phyloP scores from a whole-genome alignment of 306 rosid genomes.

The Hippophae rhamnoides region DNA sequence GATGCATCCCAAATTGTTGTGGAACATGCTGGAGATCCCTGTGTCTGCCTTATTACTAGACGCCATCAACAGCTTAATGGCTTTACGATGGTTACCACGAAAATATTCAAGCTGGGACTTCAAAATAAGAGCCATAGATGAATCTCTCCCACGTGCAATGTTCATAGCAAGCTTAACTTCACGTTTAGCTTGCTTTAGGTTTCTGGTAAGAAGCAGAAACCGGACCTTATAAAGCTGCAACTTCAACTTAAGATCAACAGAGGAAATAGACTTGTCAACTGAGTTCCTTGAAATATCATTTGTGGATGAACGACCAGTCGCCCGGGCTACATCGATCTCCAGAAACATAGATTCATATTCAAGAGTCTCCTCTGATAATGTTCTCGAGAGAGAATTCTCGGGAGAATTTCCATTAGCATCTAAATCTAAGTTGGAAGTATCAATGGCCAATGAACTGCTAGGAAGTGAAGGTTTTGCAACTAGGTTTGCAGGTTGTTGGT shows the following conservation, averaged over 20 bases:
- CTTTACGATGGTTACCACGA: conserved; percentile 94
- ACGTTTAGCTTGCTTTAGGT: conserved; percentile 85
- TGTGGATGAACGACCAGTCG: conserved; percentile 44
- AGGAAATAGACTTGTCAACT: conserved; percentile 52
- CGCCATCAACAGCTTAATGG: conserved; percentile 87
- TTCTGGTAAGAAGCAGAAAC: conserved; percentile 83
- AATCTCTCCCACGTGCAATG: conserved; percentile 82
- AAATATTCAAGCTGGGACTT: conserved; percentile 96
- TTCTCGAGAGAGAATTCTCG: conserved; percentile 55
- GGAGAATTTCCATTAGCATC: conserved; percentile 50
- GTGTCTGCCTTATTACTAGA: conserved; percentile 70
- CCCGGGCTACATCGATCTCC: conserved; percentile 56
- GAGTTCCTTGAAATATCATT: conserved; percentile 58
- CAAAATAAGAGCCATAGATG: conserved; percentile 84
- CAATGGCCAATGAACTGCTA: conserved; percentile 42
- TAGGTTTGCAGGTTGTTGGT: conserved; percentile 50
- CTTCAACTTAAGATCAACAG: conserved; percentile 77
- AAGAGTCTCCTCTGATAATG: conserved; percentile 68
- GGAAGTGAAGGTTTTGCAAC: conserved; percentile 53
- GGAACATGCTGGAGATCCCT: conserved; percentile 61
- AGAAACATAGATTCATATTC: conserved; percentile 63
- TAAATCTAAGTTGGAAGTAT: conserved; percentile 58
- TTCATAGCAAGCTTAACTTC: conserved; percentile 95
- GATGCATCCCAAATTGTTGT: conserved; percentile 95
- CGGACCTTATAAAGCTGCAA: conserved; percentile 88